Evolutionary conservation across 352 stramenopile genomes (phyloP).

Genomic region (Paralagenidium karlingii): DNA sequence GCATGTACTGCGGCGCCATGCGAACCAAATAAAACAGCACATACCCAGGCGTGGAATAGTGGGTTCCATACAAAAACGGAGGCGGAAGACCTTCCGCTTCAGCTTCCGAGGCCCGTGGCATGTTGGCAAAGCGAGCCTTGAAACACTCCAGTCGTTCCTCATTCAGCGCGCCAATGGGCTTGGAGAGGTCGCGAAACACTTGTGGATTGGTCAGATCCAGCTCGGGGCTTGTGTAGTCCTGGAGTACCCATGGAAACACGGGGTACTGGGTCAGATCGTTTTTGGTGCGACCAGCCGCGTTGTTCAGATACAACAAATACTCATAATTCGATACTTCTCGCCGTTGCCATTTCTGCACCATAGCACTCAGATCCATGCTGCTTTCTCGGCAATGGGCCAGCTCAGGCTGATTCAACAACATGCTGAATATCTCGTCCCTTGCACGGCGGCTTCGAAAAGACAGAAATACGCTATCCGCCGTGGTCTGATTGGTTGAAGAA

Average conservation of each 20-base stretch:
- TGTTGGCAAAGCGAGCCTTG: slow-evolving; percentile 75
- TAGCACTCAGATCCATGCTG: slow-evolving; percentile 28
- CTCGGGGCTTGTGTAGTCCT: slow-evolving; percentile 69
- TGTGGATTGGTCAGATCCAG: slow-evolving; percentile 68
- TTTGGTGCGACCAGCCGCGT: slow-evolving; percentile 52
- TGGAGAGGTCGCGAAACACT: slow-evolving; percentile 90
- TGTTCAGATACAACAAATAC: slow-evolving; percentile 83
- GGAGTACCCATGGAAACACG: slow-evolving; percentile 93
- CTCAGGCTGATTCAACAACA: slow-evolving; percentile 43
- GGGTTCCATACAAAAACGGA: slow-evolving; percentile 95
- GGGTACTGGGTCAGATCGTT: slow-evolving; percentile 91
- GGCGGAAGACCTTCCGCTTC: slow-evolving; percentile 65
- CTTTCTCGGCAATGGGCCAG: slow-evolving; percentile 27
- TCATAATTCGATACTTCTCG: slow-evolving; percentile 90
- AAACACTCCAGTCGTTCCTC: slow-evolving; percentile 81
- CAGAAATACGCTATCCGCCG: slow-evolving; percentile 60
- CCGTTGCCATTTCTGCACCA: slow-evolving; percentile 59
- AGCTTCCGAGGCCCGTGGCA: slow-evolving; percentile 72
- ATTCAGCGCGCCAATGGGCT: slow-evolving; percentile 91
- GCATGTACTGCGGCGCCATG: slow-evolving; percentile 56
- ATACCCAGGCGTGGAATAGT: slow-evolving; percentile 84
- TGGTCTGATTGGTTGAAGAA: no score
- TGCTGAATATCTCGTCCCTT: slow-evolving; percentile 70
- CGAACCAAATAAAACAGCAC: slow-evolving; percentile 87
- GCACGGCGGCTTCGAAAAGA: slow-evolving; percentile 48